Conservation (phyloP, 2,329 filamentous ascomycete genomes). For the Microsporum canis region DNA sequence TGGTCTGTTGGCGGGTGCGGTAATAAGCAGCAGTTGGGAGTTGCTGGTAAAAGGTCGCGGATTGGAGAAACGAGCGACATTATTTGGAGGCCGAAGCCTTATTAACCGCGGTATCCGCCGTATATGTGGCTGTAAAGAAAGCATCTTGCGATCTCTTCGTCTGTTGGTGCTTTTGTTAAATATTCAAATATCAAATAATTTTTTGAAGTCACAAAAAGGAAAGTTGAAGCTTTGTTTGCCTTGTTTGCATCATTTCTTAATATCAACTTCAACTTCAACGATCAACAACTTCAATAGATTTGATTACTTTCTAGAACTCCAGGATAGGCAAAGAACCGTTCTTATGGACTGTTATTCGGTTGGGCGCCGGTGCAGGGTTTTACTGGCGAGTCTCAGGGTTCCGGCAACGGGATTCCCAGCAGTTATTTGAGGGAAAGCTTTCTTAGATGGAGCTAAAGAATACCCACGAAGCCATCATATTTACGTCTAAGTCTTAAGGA, state of each 20-base stretch:
- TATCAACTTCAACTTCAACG: too few relatives aligned
- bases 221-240: slow-evolving; percentile 7
- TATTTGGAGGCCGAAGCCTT: slow-evolving; percentile 27
- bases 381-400: too few relatives aligned
- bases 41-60: slow-evolving; percentile 49
- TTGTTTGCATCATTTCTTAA: slow-evolving; percentile 9
- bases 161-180: not conserved
- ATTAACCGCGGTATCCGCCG: slow-evolving; percentile 31
- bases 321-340: too few relatives aligned
- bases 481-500: too few relatives aligned
- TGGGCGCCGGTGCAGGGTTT: too few relatives aligned
- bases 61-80: slow-evolving; percentile 12
- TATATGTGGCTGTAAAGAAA: slow-evolving; percentile 25
- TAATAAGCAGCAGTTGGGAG: slow-evolving; percentile 41
- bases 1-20: slow-evolving; percentile 41
- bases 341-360: too few relatives aligned
- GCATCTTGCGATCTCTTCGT: slow-evolving; percentile 18
- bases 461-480: too few relatives aligned
- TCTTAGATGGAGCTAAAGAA: too few relatives aligned
- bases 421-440: too few relatives aligned
- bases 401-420: too few relatives aligned
- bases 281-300: too few relatives aligned
- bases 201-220: slow-evolving; percentile 3
- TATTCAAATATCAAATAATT: not conserved
- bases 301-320: too few relatives aligned